Conservation (phyloP, 106 monocot species). For the Dendrobium huoshanense region DNA sequence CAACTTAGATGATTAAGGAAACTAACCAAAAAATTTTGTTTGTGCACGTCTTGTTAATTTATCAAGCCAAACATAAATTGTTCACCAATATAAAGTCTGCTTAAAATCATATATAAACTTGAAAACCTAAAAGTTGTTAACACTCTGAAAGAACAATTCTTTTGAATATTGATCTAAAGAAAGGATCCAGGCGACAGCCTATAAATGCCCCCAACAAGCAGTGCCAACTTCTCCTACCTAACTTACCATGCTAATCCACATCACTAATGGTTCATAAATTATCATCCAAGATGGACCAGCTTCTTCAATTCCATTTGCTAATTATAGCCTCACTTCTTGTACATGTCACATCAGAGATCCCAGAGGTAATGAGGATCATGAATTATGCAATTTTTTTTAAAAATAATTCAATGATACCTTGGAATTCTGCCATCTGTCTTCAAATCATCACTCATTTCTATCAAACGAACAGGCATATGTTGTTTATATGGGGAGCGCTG, state of each 20-base stretch:
- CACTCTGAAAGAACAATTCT: conserved; percentile 11
- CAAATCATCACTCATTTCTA: neutral
- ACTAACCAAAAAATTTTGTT: too few species aligned
- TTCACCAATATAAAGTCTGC: too few species aligned
- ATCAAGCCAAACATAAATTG: too few species aligned
- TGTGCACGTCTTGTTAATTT: too few species aligned
- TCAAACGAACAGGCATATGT: conserved; percentile 56
- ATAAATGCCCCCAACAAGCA: conserved; percentile 20
- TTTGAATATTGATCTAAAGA: conserved; percentile 16
- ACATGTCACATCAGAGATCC: conserved; percentile 20
- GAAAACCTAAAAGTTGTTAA: conserved; percentile 6
- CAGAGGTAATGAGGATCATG: conserved; percentile 29
- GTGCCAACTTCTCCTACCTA: neutral
- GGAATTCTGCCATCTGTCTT: neutral
- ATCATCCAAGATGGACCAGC: conserved; percentile 20
- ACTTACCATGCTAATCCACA: neutral
- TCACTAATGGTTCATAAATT: neutral
- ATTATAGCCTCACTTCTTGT: conserved; percentile 19
- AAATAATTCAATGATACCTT: neutral
- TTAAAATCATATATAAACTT: neutral
- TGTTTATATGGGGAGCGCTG: conserved; percentile 74
- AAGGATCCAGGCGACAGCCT: conserved; percentile 9
- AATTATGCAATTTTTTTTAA: neutral
- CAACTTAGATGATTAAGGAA: too few species aligned
- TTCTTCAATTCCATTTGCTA: conserved; percentile 29